Evolutionary conservation across 306 rosid species (phyloP), one percentile per base, ranked within the genome.

Genomic region (Cicer chorassanicum): DNA sequence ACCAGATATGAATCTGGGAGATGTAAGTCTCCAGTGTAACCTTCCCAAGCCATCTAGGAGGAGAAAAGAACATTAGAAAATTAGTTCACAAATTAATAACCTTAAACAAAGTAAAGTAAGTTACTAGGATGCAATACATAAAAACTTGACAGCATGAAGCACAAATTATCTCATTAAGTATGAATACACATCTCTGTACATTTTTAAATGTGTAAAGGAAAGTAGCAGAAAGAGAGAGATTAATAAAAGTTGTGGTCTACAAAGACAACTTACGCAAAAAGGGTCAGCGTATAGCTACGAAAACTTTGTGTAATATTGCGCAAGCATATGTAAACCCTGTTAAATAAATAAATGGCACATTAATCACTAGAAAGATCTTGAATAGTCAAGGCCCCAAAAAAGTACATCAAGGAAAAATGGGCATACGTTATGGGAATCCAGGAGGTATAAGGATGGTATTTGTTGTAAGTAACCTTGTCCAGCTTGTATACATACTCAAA

Each of bases 351-450:
- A 55, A 78, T 5, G 7, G 49, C 40, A 75, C 24, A 72, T 82
- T 45, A 75, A 19, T 50, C 63, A 71, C 71, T 11, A 77, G 56
- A 72, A 63, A 82, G 53, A 36, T 78, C 40, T 51, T 41, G 15
- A 68, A 68, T 39, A 43, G 11, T 38, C 50, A 50, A 81, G 49
- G 62, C 40, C 65, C 73, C 46, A 66, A 66, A 19, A 44, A 65
- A 12, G 9, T 19, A 4, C 29, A 73, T 68, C 16, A 7, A 61
- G 72, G 80, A 65, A 65, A 87, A 21, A 39, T 40, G 56, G 39
- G 81, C 88, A 21, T 91, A 94, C 98, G 98, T 94, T 79, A 94
- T 92, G 16, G 98, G 98, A 81, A 94, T 91, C 98, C 98, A 94
- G 1, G 98, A 94, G 72, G 98, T 94, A 71, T 90, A 94, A 45